Evolutionary conservation across 345 rosid species (phyloP), one percentile per base, ranked within the genome.

Genomic region (Turnera subulata): DNA sequence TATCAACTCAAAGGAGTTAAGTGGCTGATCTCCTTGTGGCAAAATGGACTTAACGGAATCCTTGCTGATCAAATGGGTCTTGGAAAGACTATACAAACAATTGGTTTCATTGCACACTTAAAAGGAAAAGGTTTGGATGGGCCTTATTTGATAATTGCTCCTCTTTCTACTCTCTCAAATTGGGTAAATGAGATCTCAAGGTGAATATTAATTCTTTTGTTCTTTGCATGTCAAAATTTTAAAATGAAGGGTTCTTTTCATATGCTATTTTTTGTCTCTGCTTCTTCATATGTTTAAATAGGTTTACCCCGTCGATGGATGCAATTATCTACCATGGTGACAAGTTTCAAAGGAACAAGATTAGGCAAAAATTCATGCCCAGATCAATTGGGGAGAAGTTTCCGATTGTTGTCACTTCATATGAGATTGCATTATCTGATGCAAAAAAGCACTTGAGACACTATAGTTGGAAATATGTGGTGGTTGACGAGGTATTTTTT

Each of bases 51-150:
- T 57, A 89, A 89, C 76, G 99, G 99, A 37, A 93, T 93, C 64
- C 84, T 93, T 63, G 99, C 99, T 20, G 99, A 93, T 78, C 99
- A 93, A 77, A 93, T 93, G 99, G 99, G 99, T 16, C 89, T 89
- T 16, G 99, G 99, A 66, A 93, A 93, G 82, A 89, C 99, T 0
- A 89, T 93, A 72, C 99, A 93, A 69, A 87, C 96, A 18, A 89
- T 93, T 61, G 89, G 89, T 50, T 93, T 93, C 62, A 83, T 93
- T 37, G 78, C 97, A 44, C 99, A 93, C 72, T 65, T 93, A 19
- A 93, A 82, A 69, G 94, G 88, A 58, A 87, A 87, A 33, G 87
- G 92, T 52, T 68, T 93, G 76, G 66, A 89, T 74, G 97, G 99
- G 47, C 97, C 99, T 11, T 93, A 80, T 77, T 67, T 93, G 38